Evolutionary conservation across 1,139 yeast genomes (phyloP), one percentile per base, ranked within the genome.

Genomic region (Hyphopichia pseudoburtonii): DNA sequence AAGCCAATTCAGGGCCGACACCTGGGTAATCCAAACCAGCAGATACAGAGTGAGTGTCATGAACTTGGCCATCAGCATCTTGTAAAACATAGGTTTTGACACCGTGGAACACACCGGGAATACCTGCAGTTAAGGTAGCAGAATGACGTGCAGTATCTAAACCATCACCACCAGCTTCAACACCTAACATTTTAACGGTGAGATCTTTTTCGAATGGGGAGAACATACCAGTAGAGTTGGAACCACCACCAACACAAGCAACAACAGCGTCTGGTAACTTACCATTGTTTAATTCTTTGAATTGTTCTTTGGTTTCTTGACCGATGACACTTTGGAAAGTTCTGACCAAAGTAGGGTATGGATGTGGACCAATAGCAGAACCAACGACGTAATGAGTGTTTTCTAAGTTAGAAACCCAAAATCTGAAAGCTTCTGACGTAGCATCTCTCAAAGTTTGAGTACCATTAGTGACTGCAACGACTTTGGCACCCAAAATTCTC

Each of bases 201-300:
- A 60, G 51, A 57, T 89, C 96, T 16, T 88, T 72, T 59, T 88
- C 95, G 57, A 92, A 92, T 36, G 97, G 97, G 16, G 90, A 82
- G 62, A 92, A 92, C 79, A 92, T 80, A 60, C 99, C 99, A 29
- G 95, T 81, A 35, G 96, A 85, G 71, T 92, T 92, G 24, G 97
- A 88, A 37, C 99, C 99, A 57, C 99, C 99, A 54, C 99, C 99
- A 37, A 92, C 98, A 74, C 99, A 92, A 3, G 99, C 98, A 43
- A 90, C 96, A 30, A 92, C 82, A 11, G 90, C 89, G 56, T 92
- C 87, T 33, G 98, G 98, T 47, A 92, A 73, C 53, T 80, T 83
- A 24, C 95, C 96, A 45, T 77, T 66, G 60, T 87, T 88, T 47
- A 83, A 67, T 50, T 76, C 80, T 51, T 78, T 80, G 66, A 90